phyloP scores from a whole-genome alignment of 768 basidiomycete species.

The Pleurotus sapidus region DNA sequence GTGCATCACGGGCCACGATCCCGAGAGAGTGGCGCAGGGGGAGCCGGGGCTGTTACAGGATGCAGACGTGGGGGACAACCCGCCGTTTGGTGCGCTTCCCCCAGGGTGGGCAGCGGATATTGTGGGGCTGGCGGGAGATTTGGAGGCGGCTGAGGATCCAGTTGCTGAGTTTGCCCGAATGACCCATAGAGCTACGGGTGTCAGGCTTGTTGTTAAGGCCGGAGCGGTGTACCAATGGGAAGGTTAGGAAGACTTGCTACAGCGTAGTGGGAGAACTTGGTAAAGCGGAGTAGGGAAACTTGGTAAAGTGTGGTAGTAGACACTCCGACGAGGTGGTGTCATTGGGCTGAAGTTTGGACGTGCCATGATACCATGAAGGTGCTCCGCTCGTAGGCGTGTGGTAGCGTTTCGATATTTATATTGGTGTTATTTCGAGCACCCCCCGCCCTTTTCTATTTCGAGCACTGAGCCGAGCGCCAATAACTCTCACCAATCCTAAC shows the following conservation, averaged over 20 bases:
- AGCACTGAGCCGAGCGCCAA: too few relatives aligned
- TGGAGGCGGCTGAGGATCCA: slow-evolving; percentile 28
- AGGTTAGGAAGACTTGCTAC: slow-evolving; percentile 17
- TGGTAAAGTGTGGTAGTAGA: too few relatives aligned
- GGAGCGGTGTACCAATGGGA: slow-evolving; percentile 44
- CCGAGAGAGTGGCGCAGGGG: slow-evolving; percentile 32
- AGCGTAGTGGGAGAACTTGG: too few relatives aligned
- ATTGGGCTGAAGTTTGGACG: too few relatives aligned
- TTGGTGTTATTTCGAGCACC: too few relatives aligned
- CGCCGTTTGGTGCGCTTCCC: slow-evolving; percentile 52
- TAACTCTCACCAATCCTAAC: too few relatives aligned
- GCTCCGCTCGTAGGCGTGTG: too few relatives aligned
- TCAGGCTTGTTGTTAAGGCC: slow-evolving; percentile 59
- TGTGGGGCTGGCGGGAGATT: slow-evolving; percentile 32
- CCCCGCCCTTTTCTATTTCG: too few relatives aligned
- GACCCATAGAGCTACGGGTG: slow-evolving; percentile 27
- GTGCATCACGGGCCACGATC: slow-evolving; percentile 44
- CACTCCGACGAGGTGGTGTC: too few relatives aligned
- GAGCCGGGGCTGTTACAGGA: neutral
- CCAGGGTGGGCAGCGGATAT: slow-evolving; percentile 56
- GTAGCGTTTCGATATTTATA: too few relatives aligned
- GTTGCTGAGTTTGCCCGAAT: slow-evolving; percentile 45
- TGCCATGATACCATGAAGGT: too few relatives aligned
- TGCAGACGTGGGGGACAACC: slow-evolving; percentile 42
- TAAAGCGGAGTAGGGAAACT: too few relatives aligned